Base-by-base conservation (phyloP, 148 eudicot species). In the Camellia japonica region DNA sequence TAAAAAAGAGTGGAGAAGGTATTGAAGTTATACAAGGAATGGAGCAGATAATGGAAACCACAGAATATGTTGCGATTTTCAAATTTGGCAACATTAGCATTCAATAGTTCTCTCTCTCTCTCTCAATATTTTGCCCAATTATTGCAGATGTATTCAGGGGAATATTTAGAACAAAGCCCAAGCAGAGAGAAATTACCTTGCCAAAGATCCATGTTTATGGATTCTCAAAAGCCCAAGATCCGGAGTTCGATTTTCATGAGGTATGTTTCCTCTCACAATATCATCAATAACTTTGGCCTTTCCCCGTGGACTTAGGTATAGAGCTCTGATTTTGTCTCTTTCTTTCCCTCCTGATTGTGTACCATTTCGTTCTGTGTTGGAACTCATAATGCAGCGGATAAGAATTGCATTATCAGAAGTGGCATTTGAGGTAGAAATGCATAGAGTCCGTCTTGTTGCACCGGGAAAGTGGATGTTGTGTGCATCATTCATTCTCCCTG, bases 401-500 rank as follows among this genome's bases (percentile, higher is more conserved):
- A 87, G 92, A 82, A 84, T 87, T 71, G 97, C 89, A 20, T 77
- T 95, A 78, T 84, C 86, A 47, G 97, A 92, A 71, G 97, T 84
- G 18, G 97, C 91, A 30, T 86, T 95, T 81, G 85, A 90, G 74
- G 92, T 95, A 30, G 86, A 93, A 52, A 87, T 90, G 91, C 94
- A 84, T 60, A 89, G 90, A 11, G 97, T 95, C 74, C 97, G 97
- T 49, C 87, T 88, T 78, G 99, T 95, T 51, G 99, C 99, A 23
- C 99, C 99, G 0, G 97, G 94, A 76, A 95, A 95, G 82, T 95
- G 92, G 96, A 95, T 95, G 99, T 10, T 95, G 79, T 95, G 97
- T 85, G 99, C 97, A 65, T 92, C 97, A 63, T 95, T 95, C 82
- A 77, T 84, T 71, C 90, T 95, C 41, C 99, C 99, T 0, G 89